These are phyloP conservation scores for Tirmania nivea DNA, from an alignment of 495 filamentous ascomycete species.

Conservation along the genomic window DNA sequence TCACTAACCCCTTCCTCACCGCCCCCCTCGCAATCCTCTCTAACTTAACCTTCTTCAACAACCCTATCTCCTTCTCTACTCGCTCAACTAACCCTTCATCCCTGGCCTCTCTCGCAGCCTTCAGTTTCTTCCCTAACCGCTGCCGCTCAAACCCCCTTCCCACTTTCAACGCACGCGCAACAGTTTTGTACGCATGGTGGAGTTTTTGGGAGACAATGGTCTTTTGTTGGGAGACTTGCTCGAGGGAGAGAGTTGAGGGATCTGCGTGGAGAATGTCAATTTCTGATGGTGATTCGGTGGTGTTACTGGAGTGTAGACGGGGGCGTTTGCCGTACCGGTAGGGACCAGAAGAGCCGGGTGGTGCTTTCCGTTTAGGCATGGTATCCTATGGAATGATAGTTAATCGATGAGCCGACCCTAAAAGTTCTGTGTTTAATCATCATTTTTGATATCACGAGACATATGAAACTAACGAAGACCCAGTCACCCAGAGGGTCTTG, in stretches of 20 bases:
- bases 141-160: background rate
- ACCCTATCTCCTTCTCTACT: conserved; percentile 27
- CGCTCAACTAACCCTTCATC: conserved; percentile 30
- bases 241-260: background rate
- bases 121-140: conserved; percentile 1
- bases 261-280: background rate
- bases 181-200: background rate
- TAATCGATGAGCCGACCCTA: too few species aligned
- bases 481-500: too few species aligned
- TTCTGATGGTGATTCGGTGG: too few species aligned
- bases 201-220: background rate
- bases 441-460: too few species aligned
- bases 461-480: too few species aligned
- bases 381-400: too few species aligned
- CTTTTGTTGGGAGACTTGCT: background rate
- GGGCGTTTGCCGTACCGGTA: too few species aligned
- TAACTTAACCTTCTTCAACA: conserved; percentile 29
- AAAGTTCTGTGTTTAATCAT: too few species aligned
- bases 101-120: conserved; percentile 23
- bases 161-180: background rate
- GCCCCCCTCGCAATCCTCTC: conserved; percentile 57
- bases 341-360: too few species aligned
- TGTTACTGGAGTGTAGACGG: too few species aligned
- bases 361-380: too few species aligned
- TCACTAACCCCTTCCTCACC: conserved; percentile 52